Base-by-base conservation (phyloP, 768 basidiomycete species). In the Gloeopeniophorella convolvens region DNA sequence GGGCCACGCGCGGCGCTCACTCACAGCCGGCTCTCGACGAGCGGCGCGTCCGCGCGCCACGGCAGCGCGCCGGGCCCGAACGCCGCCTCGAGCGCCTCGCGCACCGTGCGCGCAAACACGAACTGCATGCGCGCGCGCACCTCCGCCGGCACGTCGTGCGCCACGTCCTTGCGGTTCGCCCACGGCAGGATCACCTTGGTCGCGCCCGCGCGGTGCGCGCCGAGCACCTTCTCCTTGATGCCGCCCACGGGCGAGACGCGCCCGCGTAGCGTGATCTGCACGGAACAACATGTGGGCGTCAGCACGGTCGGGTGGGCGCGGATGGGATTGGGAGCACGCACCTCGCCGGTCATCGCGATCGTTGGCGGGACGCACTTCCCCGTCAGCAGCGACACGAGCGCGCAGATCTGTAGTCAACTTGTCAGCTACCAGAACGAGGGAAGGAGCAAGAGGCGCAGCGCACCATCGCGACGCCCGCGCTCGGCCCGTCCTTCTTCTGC, bases 401-500 rank as follows among this genome's bases (percentile, higher is more conserved):
- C 92, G 59, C 91, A 87, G 2, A 82, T 80, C 80, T 88, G 46
- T 9, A 46, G 16, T 40, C 20, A 13, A 37, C 48, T 10, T 32
- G 10, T 50, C 34, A 37, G 30, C 18, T 40, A n/a, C 23, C 12
- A 20, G 30, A 8, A 35, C 53, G 18, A 45, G 42, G 26, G 33
- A 10, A 33, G 26, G 21, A 7, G 27, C 7, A 37, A 7, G 15
- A 37, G 13, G 6, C 30, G 41, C 13, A 39, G 62, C 72, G 50
- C 54, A 89, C 87, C 80, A 94, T 91, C 1, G 89, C 88, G 20
- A 94, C 74, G 2, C 92, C 92, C 0, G 91, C 92, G 61, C 86
- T 89, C 0, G 92, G 91, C 0, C 93, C 92, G 60, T 95, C 92
- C 70, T 95, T 96, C 76, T 83, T 90, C 66, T 92, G 86, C 2